Percentiles rank a stretch among this genome's conserved stretches.
These are phyloP conservation scores for Puccinia hordei DNA, from an alignment of 1,284 basidiomycete species.

Conservation along the genomic window DNA sequence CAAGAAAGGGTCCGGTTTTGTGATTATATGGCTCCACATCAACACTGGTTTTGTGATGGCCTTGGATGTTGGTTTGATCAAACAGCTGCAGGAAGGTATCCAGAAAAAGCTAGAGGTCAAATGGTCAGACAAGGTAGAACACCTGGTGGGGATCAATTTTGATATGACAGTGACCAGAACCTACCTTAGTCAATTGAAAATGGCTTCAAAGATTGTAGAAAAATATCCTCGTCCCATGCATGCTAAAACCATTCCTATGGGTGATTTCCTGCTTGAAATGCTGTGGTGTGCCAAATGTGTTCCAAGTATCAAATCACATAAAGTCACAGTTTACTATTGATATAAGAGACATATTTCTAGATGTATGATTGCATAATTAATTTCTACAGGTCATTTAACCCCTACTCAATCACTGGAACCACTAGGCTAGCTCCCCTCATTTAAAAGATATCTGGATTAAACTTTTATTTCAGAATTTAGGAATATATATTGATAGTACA, in stretches of 20 bases:
- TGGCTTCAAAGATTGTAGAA: background rate
- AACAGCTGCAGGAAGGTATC: background rate
- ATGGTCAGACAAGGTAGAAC: constrained; percentile 1
- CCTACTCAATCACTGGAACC: too few species aligned
- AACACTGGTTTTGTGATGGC: constrained; percentile 13
- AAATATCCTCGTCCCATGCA: background rate
- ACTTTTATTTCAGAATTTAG: too few species aligned
- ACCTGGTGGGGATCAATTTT: constrained; percentile 6
- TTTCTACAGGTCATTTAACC: too few species aligned
- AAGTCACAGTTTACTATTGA: too few species aligned
- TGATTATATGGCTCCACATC: constrained; percentile 22
- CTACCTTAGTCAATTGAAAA: background rate
- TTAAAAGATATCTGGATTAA: too few species aligned
- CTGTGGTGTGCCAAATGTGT: too few species aligned
- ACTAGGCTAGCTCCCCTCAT: too few species aligned
- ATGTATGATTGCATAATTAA: too few species aligned
- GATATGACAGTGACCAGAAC: background rate
- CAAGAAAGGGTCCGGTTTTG: background rate
- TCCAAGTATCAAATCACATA: too few species aligned
- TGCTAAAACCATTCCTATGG: background rate
- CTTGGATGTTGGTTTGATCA: background rate
- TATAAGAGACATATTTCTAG: too few species aligned
- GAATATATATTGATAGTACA: too few species aligned
- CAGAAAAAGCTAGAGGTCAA: background rate
- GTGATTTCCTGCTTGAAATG: background rate